Conservation (phyloP, 495 filamentous ascomycete species). For the Elasticomyces elasticus region DNA sequence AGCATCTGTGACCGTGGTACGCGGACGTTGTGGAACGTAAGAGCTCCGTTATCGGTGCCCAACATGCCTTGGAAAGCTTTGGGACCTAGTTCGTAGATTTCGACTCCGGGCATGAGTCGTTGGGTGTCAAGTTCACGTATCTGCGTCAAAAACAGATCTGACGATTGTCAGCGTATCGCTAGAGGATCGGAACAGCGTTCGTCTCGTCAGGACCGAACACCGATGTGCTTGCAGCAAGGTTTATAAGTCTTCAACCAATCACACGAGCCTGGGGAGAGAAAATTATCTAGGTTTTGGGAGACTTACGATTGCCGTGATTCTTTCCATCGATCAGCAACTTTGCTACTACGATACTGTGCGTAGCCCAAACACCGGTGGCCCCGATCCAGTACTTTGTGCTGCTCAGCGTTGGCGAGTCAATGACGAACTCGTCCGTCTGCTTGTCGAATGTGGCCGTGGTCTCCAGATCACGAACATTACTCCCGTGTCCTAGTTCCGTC, state of each 20-base stretch:
- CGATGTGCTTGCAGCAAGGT: too few relatives aligned
- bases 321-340: constrained; percentile 23
- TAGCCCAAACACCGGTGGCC: constrained; percentile 23
- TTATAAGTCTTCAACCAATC: too few relatives aligned
- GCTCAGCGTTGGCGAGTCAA: constrained; percentile 24
- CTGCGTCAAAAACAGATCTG: constrained; percentile 29
- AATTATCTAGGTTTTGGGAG: background rate
- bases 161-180: background rate
- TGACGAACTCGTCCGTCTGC: constrained; percentile 25
- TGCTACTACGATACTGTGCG: constrained; percentile 27
- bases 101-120: constrained; percentile 24
- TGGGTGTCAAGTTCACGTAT: constrained; percentile 25
- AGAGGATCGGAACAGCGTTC: too few relatives aligned
- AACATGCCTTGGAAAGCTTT: constrained; percentile 24
- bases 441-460: constrained; percentile 27
- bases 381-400: constrained; percentile 29
- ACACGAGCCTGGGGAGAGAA: too few relatives aligned
- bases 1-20: constrained; percentile 23
- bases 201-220: too few relatives aligned
- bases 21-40: constrained; percentile 19
- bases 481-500: constrained; percentile 27
- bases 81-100: constrained; percentile 27
- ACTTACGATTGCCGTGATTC: constrained; percentile 22
- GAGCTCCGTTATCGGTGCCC: constrained; percentile 18
- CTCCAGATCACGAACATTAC: constrained; percentile 24